Conservation (phyloP, 768 basidiomycete genomes). For the Grammothele lineata region DNA sequence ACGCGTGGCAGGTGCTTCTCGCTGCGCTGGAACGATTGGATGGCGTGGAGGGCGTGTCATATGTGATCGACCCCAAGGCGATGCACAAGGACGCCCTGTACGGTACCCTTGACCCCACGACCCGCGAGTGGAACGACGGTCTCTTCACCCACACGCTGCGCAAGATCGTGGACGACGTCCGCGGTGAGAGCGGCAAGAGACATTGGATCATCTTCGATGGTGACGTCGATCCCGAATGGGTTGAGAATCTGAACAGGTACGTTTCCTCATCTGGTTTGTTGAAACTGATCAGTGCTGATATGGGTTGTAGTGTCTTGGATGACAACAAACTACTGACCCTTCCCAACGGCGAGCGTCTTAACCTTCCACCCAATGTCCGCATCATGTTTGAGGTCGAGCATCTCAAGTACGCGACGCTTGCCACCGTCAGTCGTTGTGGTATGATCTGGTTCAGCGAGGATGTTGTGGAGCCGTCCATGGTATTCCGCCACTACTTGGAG, state of each 20-base stretch:
- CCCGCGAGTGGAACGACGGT: conserved; percentile 99
- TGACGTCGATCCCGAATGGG: conserved; percentile 99
- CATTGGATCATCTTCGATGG: conserved; percentile 99
- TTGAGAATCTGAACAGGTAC: conserved; percentile 97
- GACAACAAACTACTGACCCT: conserved; percentile 97
- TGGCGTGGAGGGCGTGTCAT: conserved; percentile 87
- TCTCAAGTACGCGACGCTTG: conserved; percentile 92
- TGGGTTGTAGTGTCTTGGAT: conserved; percentile 76
- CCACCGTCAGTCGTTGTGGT: conserved; percentile 98
- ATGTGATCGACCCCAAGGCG: conserved; percentile 98
- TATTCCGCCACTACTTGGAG: conserved; percentile 84
- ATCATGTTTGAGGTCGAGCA: conserved; percentile 99
- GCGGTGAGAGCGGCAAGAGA: conserved; percentile 92
- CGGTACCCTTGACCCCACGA: conserved; percentile 94
- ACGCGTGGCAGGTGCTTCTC: conserved; percentile 94
- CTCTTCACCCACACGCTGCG: conserved; percentile 96
- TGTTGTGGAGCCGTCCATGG: conserved; percentile 86
- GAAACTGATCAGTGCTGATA: background rate
- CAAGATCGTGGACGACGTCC: conserved; percentile 97
- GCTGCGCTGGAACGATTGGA: conserved; percentile 88
- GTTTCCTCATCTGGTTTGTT: conserved; percentile 15
- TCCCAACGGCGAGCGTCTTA: conserved; percentile 97
- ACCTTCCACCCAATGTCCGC: conserved; percentile 92
- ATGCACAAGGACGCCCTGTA: conserved; percentile 99
- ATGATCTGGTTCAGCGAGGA: conserved; percentile 99